Conservation (phyloP, 495 filamentous ascomycete genomes). For the Trypethelium eluteriae region DNA sequence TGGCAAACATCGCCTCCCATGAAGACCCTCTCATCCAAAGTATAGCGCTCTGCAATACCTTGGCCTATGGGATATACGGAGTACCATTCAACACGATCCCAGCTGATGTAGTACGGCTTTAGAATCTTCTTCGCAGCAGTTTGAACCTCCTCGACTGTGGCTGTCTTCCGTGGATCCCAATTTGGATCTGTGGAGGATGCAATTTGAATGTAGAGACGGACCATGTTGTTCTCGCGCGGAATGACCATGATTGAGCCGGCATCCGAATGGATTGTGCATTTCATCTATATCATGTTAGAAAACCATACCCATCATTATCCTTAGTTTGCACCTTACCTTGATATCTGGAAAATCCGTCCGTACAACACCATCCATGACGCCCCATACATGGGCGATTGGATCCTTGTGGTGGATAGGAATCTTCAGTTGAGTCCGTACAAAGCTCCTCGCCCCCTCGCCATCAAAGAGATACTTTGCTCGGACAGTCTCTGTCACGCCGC, state of each 20-base stretch:
- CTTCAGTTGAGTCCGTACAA: conserved; percentile 51
- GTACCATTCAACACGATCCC: conserved; percentile 54
- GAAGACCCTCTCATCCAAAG: conserved; percentile 53
- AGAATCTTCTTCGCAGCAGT: conserved; percentile 54
- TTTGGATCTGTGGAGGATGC: conserved; percentile 53
- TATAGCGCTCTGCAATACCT: conserved; percentile 60
- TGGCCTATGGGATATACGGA: conserved; percentile 61
- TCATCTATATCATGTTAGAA: conserved; percentile 53
- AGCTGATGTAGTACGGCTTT: conserved; percentile 50
- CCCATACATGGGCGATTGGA: conserved; percentile 50
- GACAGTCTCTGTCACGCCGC: conserved; percentile 56
- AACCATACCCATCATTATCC: background rate
- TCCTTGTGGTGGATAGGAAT: conserved; percentile 57
- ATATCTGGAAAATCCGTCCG: conserved; percentile 42
- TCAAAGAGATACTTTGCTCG: conserved; percentile 59
- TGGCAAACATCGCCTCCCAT: conserved; percentile 58
- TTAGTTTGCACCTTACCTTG: conserved; percentile 30
- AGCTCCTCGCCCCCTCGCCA: conserved; percentile 58
- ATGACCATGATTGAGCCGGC: conserved; percentile 43
- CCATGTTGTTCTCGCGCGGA: conserved; percentile 41
- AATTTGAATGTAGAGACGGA: conserved; percentile 41
- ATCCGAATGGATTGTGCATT: conserved; percentile 63
- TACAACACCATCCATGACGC: conserved; percentile 42
- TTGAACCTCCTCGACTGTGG: conserved; percentile 54
- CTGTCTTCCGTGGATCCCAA: conserved; percentile 45